phyloP scores from a whole-genome alignment of 2,329 filamentous ascomycete species.

The Cladosporium colombiae region DNA sequence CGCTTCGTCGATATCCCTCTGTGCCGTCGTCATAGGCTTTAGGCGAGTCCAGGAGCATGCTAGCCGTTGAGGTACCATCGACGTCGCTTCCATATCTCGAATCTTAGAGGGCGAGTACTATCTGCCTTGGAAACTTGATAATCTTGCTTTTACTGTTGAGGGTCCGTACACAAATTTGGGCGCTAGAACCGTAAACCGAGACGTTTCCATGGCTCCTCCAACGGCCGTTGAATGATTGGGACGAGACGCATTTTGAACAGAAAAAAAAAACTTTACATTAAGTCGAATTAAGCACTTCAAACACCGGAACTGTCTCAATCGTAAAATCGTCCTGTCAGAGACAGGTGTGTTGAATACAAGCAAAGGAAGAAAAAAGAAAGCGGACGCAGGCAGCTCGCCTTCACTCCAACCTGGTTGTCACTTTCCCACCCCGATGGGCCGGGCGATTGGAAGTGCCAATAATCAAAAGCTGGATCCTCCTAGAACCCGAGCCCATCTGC shows the following conservation, averaged over 20 bases:
- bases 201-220: not conserved
- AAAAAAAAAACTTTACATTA: not conserved
- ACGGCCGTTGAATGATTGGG: not conserved
- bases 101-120: too few relatives aligned
- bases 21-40: too few relatives aligned
- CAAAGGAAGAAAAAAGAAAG: not conserved
- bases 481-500: slow-evolving; percentile 21
- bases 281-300: not conserved
- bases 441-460: not conserved
- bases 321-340: not conserved
- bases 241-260: not conserved
- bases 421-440: not conserved
- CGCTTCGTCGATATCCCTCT: too few relatives aligned
- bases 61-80: too few relatives aligned
- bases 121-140: too few relatives aligned
- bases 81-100: too few relatives aligned
- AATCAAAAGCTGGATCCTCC: not conserved
- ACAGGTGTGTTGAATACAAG: not conserved
- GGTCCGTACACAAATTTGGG: too few relatives aligned
- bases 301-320: not conserved
- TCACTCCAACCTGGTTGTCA: not conserved
- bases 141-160: too few relatives aligned
- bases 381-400: not conserved
- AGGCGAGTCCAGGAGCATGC: too few relatives aligned
- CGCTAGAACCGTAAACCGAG: too few relatives aligned